Conservation (phyloP, 163 green algal genomes). For the Chlorella variabilis region DNA sequence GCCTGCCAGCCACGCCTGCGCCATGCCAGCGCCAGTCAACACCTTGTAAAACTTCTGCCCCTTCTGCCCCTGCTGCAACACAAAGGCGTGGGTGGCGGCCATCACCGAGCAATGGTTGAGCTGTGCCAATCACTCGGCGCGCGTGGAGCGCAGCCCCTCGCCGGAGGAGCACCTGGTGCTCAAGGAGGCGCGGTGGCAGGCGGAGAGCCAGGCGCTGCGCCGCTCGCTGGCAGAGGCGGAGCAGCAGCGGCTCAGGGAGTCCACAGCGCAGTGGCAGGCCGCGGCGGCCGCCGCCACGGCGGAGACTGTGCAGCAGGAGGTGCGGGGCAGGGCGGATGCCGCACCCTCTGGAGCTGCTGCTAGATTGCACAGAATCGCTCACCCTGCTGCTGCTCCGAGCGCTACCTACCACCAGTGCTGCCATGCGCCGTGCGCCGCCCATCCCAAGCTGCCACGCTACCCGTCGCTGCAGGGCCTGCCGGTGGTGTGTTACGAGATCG, state of each 20-base stretch:
- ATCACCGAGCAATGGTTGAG: slow-evolving; percentile 42
- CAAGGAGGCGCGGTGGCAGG: not conserved
- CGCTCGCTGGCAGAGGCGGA: slow-evolving; percentile 27
- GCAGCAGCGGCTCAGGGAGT: slow-evolving; percentile 24
- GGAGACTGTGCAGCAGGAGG: not conserved
- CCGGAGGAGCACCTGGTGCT: slow-evolving; percentile 2
- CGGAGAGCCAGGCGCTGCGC: slow-evolving; percentile 15
- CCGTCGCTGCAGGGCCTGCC: not conserved
- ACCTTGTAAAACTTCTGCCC: too few relatives aligned
- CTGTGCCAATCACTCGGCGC: slow-evolving; percentile 42
- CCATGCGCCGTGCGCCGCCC: not conserved
- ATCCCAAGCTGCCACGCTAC: not conserved
- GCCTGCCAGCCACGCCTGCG: not conserved
- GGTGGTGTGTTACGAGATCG: slow-evolving; percentile 30
- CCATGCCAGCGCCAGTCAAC: not conserved
- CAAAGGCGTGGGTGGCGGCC: slow-evolving; percentile 38
- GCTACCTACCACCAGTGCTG: not conserved
- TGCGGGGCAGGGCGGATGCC: not conserved
- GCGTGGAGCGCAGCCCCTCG: not conserved
- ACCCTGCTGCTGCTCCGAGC: not conserved
- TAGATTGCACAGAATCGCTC: slow-evolving; percentile 4
- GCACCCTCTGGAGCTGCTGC: too few relatives aligned
- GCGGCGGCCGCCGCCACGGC: not conserved
- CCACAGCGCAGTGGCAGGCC: slow-evolving; percentile 18
- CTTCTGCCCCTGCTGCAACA: too few relatives aligned